These are phyloP conservation scores for Vaccinium macrocarpon DNA, from an alignment of 148 eudicot species.

Conservation along the genomic window DNA sequence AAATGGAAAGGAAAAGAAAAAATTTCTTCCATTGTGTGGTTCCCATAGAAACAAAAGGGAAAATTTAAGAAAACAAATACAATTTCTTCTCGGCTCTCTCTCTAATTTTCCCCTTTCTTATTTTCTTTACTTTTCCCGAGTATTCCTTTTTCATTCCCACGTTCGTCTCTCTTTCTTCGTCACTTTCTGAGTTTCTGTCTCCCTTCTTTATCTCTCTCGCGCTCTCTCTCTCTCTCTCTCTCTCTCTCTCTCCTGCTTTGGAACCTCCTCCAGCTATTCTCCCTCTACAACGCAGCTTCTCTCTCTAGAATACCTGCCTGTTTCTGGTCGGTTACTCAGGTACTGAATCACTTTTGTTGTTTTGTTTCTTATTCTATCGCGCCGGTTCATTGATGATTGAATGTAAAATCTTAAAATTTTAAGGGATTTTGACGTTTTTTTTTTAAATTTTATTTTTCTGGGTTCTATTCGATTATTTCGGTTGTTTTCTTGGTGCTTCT, in stretches of 20 bases:
- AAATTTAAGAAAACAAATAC: not conserved
- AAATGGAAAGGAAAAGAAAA: not conserved
- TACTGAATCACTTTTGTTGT: not conserved
- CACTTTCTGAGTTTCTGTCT: no score
- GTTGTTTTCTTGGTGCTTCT: not conserved
- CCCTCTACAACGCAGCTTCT: not conserved
- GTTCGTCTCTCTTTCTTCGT: no score
- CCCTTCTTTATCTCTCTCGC: no score
- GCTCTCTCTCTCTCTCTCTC: not conserved
- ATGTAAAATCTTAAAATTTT: not conserved
- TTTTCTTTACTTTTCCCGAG: no score
- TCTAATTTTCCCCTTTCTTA: no score
- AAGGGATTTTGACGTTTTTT: not conserved
- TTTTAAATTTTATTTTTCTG: not conserved
- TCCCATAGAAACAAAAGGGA: not conserved
- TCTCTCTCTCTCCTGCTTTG: not conserved
- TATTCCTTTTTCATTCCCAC: no score
- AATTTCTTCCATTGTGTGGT: not conserved
- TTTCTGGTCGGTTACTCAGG: constrained; percentile 13
- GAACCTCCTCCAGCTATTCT: not conserved
- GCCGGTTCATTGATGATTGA: not conserved
- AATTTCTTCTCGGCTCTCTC: not conserved
- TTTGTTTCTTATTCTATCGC: not conserved
- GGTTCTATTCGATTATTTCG: not conserved
- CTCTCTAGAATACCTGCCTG: not conserved